These are phyloP conservation scores for Anisodus acutangulus DNA, from an alignment of 257 asterid species.

Conservation along the genomic window DNA sequence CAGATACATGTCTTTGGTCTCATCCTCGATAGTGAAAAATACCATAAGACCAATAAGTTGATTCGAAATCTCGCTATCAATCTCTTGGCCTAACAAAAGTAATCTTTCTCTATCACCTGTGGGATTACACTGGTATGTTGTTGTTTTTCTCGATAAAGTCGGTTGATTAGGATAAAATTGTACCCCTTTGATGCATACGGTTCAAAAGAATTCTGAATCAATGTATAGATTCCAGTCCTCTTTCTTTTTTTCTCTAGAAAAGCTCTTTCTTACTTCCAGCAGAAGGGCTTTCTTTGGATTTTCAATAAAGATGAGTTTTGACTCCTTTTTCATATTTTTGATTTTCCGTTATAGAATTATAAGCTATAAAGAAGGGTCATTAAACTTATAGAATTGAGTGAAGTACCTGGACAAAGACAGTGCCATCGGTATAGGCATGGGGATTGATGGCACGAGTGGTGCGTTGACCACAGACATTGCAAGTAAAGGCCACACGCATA, in stretches of 20 bases:
- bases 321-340: background rate
- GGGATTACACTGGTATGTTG: too few relatives aligned
- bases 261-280: background rate
- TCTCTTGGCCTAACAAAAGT: too few relatives aligned
- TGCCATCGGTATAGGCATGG: slow-evolving; percentile 96
- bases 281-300: background rate
- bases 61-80: background rate
- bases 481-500: slow-evolving; percentile 94
- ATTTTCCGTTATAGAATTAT: background rate
- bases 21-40: background rate
- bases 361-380: background rate
- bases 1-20: background rate
- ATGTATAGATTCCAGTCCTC: too few relatives aligned
- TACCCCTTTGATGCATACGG: too few relatives aligned
- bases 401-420: slow-evolving; percentile 91
- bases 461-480: slow-evolving; percentile 95
- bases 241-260: background rate
- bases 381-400: background rate
- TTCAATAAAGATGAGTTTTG: background rate
- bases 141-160: too few relatives aligned
- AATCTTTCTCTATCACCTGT: too few relatives aligned
- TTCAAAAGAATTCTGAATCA: too few relatives aligned
- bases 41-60: background rate
- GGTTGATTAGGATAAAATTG: too few relatives aligned
- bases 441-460: slow-evolving; percentile 98